phyloP scores from a whole-genome alignment of 2,329 filamentous ascomycete species.

The Penicillium sp. region DNA sequence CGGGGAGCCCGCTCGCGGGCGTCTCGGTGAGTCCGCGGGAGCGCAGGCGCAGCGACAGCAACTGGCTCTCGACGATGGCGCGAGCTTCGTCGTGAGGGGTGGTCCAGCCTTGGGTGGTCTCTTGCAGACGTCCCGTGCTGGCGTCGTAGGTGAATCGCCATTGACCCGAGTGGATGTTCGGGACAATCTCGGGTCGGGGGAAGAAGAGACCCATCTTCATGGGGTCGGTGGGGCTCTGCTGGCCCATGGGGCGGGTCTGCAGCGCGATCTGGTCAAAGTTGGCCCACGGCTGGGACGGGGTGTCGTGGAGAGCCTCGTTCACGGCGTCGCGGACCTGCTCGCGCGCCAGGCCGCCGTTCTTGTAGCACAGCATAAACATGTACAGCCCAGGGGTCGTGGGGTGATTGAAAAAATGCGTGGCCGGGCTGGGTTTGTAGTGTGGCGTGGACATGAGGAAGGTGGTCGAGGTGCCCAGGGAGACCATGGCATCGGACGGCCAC shows the following conservation, averaged over 20 bases:
- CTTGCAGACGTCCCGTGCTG: conserved; percentile 51
- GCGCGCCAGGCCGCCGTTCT: conserved; percentile 91
- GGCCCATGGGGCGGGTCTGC: conserved; percentile 65
- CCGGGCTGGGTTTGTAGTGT: conserved; percentile 82
- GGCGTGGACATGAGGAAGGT: conserved; percentile 97
- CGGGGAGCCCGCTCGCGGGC: conserved; percentile 59
- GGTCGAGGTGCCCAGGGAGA: conserved; percentile 89
- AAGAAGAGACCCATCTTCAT: conserved; percentile 93
- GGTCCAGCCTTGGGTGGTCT: conserved; percentile 54
- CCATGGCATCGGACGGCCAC: conserved; percentile 84
- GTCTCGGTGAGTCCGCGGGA: conserved; percentile 69
- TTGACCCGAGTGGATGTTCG: conserved; percentile 79
- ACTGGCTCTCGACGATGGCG: conserved; percentile 89
- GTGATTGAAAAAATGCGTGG: conserved; percentile 98
- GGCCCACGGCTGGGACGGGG: conserved; percentile 64
- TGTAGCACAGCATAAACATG: conserved; percentile 99
- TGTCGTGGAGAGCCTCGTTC: conserved; percentile 50
- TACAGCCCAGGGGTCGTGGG: conserved; percentile 85
- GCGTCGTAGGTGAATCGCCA: conserved; percentile 72
- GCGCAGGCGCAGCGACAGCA: conserved; percentile 83
- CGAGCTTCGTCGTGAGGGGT: conserved; percentile 70
- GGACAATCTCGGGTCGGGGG: conserved; percentile 90
- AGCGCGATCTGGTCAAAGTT: conserved; percentile 74
- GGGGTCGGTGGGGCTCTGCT: conserved; percentile 52
- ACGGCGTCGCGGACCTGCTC: conserved; percentile 84